Evolutionary conservation across 495 filamentous ascomycete genomes (phyloP), one percentile per base, ranked within the genome.

Genomic region (Thermothielavioides terrestris): DNA sequence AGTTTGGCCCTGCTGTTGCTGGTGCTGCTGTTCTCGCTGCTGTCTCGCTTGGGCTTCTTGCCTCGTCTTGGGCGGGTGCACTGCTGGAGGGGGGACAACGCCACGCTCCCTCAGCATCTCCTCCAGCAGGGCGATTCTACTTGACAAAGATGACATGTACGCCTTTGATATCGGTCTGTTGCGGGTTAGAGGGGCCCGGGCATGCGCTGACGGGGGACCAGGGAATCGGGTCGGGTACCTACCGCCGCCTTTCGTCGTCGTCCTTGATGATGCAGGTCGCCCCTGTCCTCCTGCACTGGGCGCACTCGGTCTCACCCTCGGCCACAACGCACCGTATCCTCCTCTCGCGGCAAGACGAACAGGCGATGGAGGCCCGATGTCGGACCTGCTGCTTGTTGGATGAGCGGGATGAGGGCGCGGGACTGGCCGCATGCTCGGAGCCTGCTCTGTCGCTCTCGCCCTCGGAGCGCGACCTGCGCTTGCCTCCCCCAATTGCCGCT

Each of bases 251-350:
- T 56, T 79, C 74, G 55, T 79, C 76, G 54, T 79, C 76, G 56
- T 77, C 77, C 56, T 72, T 76, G 54, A 79, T 79, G 28, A 79
- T 62, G 52, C 75, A 79, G 36, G 73, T 64, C 26, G 68, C 62
- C 36, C 73, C 70, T 3, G 71, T 70, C 26, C 71, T 60, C 55
- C 72, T 75, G 56, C 76, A 79, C 55, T 77, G 74, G 23, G 67
- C 68, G 56, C 76, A 79, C 47, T 70, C 70, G n/a, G 64, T 61
- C 35, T 72, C 68, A 14, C 73, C 75, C 10, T 69, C 62, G 20
- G 70, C 71, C 27, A 79, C 75, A n/a, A 79, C 75, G 56, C 76
- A 79, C 53, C 76, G 66, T 43, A 79, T 79, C 37, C 76, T 62
- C 27, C 75, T 67, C 50, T 79, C 76, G 49, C 76, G 67, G 35